Percentiles rank a stretch among this genome's conserved stretches.
phyloP scores from a whole-genome alignment of 768 basidiomycete genomes.

The Amanita fuliginea region DNA sequence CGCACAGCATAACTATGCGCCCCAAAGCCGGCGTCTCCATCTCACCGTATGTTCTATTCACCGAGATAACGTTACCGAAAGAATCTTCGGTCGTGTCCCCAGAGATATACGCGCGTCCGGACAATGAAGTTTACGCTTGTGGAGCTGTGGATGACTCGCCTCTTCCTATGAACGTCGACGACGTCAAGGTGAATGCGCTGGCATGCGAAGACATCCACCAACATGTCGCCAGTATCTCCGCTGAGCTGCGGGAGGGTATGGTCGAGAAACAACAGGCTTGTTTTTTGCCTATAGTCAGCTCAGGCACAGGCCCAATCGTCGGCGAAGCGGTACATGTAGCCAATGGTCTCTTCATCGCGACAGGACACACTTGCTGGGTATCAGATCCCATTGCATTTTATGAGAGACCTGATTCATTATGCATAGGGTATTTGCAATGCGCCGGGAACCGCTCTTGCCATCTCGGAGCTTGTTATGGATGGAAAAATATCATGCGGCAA shows the following conservation, averaged over 20 bases:
- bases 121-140: conserved; percentile 66
- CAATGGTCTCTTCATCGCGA: conserved; percentile 58
- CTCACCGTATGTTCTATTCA: conserved; percentile 75
- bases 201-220: conserved; percentile 47
- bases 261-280: conserved; percentile 57
- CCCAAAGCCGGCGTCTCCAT: conserved; percentile 33
- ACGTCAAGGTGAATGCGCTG: conserved; percentile 45
- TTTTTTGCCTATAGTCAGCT: conserved; percentile 56
- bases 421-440: conserved; percentile 68
- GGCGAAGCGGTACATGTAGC: conserved; percentile 47
- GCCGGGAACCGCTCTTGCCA: conserved; percentile 68
- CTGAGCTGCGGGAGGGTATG: conserved; percentile 40
- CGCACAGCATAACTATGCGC: conserved; percentile 62
- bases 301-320: conserved; percentile 58
- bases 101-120: conserved; percentile 65
- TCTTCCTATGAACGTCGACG: conserved; percentile 61
- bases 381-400: conserved; percentile 9
- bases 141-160: conserved; percentile 66
- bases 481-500: conserved; percentile 30
- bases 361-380: conserved; percentile 78
- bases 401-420: not conserved
- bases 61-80: conserved; percentile 41
- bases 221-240: conserved; percentile 52
- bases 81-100: conserved; percentile 27
- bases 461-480: conserved; percentile 63